A percentile compares a stretch with the other conserved stretches of the same genome.
These are phyloP conservation scores for Gloeostereum incarnatum DNA, from an alignment of 768 basidiomycete species.

Conservation along the genomic window DNA sequence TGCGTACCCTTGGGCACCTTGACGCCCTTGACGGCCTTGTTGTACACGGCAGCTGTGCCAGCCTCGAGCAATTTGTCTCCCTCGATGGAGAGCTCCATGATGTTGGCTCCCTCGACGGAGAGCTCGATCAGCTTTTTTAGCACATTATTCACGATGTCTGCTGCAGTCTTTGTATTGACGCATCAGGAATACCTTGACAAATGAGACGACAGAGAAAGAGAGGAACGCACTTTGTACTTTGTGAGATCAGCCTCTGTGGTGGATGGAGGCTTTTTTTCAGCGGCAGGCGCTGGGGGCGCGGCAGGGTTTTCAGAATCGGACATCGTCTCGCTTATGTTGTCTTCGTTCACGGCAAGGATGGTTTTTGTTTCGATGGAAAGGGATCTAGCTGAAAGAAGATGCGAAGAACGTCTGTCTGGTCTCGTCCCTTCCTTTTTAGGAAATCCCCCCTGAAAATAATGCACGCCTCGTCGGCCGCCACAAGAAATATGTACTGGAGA, in stretches of 20 bases:
- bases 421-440: too few species aligned
- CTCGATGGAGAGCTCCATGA: conserved; percentile 85
- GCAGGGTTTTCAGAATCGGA: conserved; percentile 47
- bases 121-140: conserved; percentile 78
- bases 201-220: conserved; percentile 5
- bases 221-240: conserved; percentile 67
- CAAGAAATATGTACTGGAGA: too few species aligned
- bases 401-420: too few species aligned
- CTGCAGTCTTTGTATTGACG: conserved; percentile 54
- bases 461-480: too few species aligned
- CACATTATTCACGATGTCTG: conserved; percentile 80
- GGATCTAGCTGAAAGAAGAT: too few species aligned
- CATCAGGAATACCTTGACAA: conserved; percentile 13
- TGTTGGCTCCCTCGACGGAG: conserved; percentile 72
- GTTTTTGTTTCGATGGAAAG: too few species aligned
- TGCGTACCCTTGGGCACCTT: conserved; percentile 78
- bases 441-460: too few species aligned
- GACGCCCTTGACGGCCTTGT: conserved; percentile 82
- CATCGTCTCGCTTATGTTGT: too few species aligned
- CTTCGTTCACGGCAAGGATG: conserved; percentile 12
- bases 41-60: conserved; percentile 79
- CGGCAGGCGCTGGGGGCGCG: conserved; percentile 21
- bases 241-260: conserved; percentile 70
- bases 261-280: conserved; percentile 43
- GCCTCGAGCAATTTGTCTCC: conserved; percentile 92